Evolutionary conservation across 2,329 filamentous ascomycete species (phyloP).

Genomic region (Ceratocystis variospora): DNA sequence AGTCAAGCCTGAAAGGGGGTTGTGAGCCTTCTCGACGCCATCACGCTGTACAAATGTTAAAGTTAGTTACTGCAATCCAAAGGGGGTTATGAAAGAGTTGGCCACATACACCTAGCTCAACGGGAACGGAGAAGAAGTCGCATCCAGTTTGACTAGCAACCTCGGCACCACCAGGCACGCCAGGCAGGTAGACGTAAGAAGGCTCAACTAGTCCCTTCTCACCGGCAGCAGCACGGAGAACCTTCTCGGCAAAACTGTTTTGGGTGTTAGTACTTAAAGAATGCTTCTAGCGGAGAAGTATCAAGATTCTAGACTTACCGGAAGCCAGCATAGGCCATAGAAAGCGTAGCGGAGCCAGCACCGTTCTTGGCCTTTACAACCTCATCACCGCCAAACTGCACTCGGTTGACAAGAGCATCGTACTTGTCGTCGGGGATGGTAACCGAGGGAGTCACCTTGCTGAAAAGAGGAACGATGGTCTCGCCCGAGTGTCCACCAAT

Average conservation of each 20-base stretch:
- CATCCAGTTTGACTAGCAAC: slow-evolving; percentile 70
- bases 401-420: slow-evolving; percentile 78
- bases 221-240: slow-evolving; percentile 76
- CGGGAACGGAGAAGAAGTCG: slow-evolving; percentile 92
- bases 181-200: slow-evolving; percentile 88
- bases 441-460: slow-evolving; percentile 68
- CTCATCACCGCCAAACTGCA: slow-evolving; percentile 96
- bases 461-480: slow-evolving; percentile 96
- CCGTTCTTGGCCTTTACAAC: slow-evolving; percentile 92
- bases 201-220: slow-evolving; percentile 90
- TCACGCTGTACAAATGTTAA: slow-evolving; percentile 44
- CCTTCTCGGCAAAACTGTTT: slow-evolving; percentile 70
- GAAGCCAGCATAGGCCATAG: slow-evolving; percentile 92
- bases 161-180: slow-evolving; percentile 73
- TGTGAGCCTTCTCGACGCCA: slow-evolving; percentile 73
- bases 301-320: slow-evolving; percentile 40
- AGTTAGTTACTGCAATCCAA: slow-evolving; percentile 8
- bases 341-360: slow-evolving; percentile 76
- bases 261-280: background rate
- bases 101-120: slow-evolving; percentile 76
- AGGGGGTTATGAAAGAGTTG: slow-evolving; percentile 22
- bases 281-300: background rate
- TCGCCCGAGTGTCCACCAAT: slow-evolving; percentile 95
- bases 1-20: slow-evolving; percentile 63
- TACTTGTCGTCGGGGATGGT: slow-evolving; percentile 81